phyloP scores from a whole-genome alignment of 495 filamentous ascomycete genomes.

The Penicillium odoratum region DNA sequence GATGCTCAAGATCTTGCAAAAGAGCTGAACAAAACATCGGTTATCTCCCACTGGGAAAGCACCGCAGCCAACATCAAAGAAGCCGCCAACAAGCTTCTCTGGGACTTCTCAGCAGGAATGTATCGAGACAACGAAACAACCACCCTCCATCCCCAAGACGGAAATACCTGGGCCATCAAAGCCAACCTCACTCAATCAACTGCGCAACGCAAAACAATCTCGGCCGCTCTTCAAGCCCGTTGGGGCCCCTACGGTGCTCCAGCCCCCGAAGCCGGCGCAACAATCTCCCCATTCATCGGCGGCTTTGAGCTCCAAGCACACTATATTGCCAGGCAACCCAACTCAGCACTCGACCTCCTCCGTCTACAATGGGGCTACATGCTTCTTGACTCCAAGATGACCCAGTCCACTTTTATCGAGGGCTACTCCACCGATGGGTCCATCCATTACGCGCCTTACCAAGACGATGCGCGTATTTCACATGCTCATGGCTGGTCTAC shows the following conservation, averaged over 20 bases:
- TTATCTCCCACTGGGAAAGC: conserved; percentile 19
- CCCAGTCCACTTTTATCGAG: conserved; percentile 61
- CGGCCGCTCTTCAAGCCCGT: conserved; percentile 41
- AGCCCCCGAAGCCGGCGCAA: conserved; percentile 52
- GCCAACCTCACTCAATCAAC: conserved; percentile 33
- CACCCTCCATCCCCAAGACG: conserved; percentile 48
- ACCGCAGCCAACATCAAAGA: conserved; percentile 24
- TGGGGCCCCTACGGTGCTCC: conserved; percentile 59
- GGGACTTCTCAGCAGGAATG: conserved; percentile 28
- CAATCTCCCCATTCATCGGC: conserved; percentile 58
- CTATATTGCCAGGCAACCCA: conserved; percentile 39
- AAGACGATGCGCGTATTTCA: conserved; percentile 48
- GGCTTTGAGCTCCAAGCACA: conserved; percentile 60
- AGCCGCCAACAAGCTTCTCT: conserved; percentile 34
- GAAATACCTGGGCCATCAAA: conserved; percentile 46
- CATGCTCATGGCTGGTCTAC: conserved; percentile 63
- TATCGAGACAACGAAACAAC: conserved; percentile 40
- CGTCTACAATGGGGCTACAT: conserved; percentile 57
- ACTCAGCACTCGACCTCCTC: conserved; percentile 52
- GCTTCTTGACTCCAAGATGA: conserved; percentile 59
- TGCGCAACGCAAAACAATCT: conserved; percentile 29
- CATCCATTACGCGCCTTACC: conserved; percentile 58
- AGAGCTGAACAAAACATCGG: conserved; percentile 21
- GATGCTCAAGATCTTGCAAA: conserved; percentile 27
- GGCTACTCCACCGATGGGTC: conserved; percentile 55